Evolutionary conservation across 176 grass and related monocot species (phyloP), one percentile per base, ranked within the genome.

Genomic region (Panicum miliaceum): DNA sequence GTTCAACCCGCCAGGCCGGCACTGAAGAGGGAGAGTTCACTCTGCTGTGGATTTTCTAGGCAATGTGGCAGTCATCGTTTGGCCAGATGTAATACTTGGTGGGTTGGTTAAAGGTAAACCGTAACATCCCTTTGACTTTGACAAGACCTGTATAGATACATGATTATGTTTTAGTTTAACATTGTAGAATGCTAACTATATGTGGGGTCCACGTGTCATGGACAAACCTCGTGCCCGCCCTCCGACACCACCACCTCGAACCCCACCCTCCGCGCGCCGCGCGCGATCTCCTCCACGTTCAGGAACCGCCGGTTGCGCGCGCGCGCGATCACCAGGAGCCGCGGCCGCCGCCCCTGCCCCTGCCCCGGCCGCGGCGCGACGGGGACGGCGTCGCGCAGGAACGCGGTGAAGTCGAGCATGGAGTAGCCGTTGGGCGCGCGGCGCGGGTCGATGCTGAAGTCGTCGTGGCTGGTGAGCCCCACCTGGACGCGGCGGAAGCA

Each of bases 381-480:
- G 27, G 29, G 50, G 51, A 37, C 91, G 16, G 82, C 58, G 9
- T 15, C 52, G 47, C 94, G 86, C 81, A 97, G 73, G 68, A 91
- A 91, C 63, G 1, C 12, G 16, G 89, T 82, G 78, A 97, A 97
- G 78, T 97, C 89, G 3, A 86, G 57, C 78, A 97, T 73, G n/a
- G 91, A 86, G 81, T 91, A 90, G 48, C 79, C 71, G 76, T 78
- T 80, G 34, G 91, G 89, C 1, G 88, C 86, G 61, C 84, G 88
- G 0, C 78, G 73, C 0, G 93, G 90, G 84, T 99, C 93, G 58
- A 99, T 93, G 84, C 89, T 89, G 34, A 99, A 88, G 76, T 94
- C 96, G 71, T 76, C 74, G 83, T 99, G 96, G 88, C 79, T 79
- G 36, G 75, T 96, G 34, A 96, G 87, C 6, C 96, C 96, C 0